Percentiles rank a stretch among this genome's conserved stretches.
Conservation (phyloP, 73 alveolate genomes). For the Paramecium sexaurelia region DNA sequence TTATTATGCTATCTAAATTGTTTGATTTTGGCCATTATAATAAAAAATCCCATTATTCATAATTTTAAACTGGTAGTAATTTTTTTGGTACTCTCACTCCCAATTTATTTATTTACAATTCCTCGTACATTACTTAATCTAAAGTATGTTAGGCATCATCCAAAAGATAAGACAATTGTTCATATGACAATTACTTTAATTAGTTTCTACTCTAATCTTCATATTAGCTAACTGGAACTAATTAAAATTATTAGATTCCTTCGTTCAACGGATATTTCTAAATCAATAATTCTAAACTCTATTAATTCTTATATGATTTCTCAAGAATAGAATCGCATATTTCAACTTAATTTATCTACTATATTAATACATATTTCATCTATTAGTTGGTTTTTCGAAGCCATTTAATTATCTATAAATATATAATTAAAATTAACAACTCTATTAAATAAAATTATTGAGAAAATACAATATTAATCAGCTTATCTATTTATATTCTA, state of each 20-base stretch:
- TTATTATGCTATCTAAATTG: background rate
- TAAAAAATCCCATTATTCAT: background rate
- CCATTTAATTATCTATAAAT: background rate
- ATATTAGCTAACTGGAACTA: background rate
- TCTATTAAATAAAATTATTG: background rate
- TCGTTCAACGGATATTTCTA: slow-evolving; percentile 39
- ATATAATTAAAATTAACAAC: background rate
- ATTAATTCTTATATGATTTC: slow-evolving; percentile 17
- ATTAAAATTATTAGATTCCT: background rate
- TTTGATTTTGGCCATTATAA: background rate
- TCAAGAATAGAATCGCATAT: slow-evolving; percentile 22
- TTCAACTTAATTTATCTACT: background rate
- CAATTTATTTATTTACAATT: slow-evolving; percentile 4
- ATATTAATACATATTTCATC: slow-evolving; percentile 5
- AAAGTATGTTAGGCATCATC: background rate
- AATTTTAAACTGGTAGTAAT: background rate
- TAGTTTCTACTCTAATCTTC: slow-evolving; percentile 2
- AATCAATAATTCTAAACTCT: background rate
- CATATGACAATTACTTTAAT: background rate
- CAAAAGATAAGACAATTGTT: background rate
- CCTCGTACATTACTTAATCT: background rate
- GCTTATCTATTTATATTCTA: too few relatives aligned
- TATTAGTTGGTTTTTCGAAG: background rate
- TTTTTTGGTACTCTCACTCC: background rate
- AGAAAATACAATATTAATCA: background rate